These are phyloP conservation scores for Rhodamnia argentea DNA, from an alignment of 345 rosid genomes.

Conservation along the genomic window DNA sequence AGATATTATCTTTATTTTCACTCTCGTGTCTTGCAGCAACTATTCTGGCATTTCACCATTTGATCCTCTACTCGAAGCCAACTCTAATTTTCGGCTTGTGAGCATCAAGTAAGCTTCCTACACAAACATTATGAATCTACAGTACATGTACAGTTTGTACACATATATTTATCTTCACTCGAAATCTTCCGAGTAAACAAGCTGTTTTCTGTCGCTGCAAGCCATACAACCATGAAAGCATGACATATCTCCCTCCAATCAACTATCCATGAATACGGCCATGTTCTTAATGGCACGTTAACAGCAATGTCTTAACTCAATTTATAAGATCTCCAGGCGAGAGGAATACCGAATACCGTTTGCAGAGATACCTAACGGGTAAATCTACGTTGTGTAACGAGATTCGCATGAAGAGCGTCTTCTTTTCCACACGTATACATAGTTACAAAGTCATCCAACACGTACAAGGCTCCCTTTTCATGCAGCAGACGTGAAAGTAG, in stretches of 20 bases:
- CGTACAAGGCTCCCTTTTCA: background rate
- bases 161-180: background rate
- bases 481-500: background rate
- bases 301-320: background rate
- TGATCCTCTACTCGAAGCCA: background rate
- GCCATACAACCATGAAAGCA: background rate
- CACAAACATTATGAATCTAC: background rate
- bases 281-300: background rate
- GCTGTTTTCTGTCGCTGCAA: background rate
- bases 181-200: background rate
- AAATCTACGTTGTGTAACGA: background rate
- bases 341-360: background rate
- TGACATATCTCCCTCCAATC: too few relatives aligned
- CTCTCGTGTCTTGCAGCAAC: background rate
- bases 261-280: background rate
- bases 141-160: background rate
- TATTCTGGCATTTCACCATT: background rate
- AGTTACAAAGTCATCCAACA: background rate
- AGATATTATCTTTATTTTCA: background rate
- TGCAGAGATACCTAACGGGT: background rate
- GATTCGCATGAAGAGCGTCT: background rate
- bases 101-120: background rate
- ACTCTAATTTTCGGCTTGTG: background rate
- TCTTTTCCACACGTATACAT: background rate
- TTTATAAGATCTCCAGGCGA: background rate